phyloP scores from a whole-genome alignment of 805 yeast genomes.

The Ogataea degrootiae region DNA sequence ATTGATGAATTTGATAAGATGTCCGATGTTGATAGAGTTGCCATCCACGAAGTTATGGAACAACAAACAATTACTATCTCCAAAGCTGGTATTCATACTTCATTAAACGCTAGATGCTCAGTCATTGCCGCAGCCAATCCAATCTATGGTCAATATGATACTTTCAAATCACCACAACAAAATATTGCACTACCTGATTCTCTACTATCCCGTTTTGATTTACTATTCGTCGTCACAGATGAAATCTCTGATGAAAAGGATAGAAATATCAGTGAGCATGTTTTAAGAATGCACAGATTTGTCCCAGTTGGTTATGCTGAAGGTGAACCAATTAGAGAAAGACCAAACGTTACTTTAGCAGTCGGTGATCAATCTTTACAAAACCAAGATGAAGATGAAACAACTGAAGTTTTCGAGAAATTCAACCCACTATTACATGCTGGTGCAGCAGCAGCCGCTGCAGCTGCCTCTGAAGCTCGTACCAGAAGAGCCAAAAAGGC shows the following conservation, averaged over 20 bases:
- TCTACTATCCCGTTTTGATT: conserved; percentile 91
- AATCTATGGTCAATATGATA: conserved; percentile 92
- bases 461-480: conserved; percentile 23
- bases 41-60: conserved; percentile 99
- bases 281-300: conserved; percentile 86
- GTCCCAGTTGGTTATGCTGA: conserved; percentile 83
- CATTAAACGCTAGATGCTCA: conserved; percentile 93
- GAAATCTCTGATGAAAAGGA: conserved; percentile 84
- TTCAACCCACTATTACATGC: conserved; percentile 79
- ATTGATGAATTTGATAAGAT: conserved; percentile 98
- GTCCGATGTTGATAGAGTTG: conserved; percentile 95
- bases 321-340: conserved; percentile 91
- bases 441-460: conserved; percentile 52
- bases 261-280: conserved; percentile 88
- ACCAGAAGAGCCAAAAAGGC: conserved; percentile 20
- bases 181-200: conserved; percentile 98
- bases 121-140: conserved; percentile 99
- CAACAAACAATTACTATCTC: conserved; percentile 98
- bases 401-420: conserved; percentile 74
- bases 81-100: conserved; percentile 96
- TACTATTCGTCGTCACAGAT: conserved; percentile 92
- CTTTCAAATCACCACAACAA: conserved; percentile 92
- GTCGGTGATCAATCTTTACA: conserved; percentile 64
- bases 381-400: conserved; percentile 40
- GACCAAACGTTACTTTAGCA: conserved; percentile 62